Evolutionary conservation across 306 rosid species (phyloP).

Genomic region (Phaseolus lunatus): DNA sequence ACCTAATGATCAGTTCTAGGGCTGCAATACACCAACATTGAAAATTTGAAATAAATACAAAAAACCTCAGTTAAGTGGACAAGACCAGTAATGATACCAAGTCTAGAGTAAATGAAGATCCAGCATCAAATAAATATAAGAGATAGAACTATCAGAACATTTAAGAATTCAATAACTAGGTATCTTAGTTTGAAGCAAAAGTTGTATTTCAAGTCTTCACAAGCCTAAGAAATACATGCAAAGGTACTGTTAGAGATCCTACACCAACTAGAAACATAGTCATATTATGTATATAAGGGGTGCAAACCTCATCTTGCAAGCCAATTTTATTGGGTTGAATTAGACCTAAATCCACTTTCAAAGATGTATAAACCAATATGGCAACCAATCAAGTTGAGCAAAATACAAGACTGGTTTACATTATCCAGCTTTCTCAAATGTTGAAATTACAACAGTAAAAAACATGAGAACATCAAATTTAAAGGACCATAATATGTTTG

Average conservation of each 20-base stretch:
- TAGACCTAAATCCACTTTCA: too few relatives aligned
- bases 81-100: slow-evolving; percentile 4
- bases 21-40: slow-evolving; percentile 56
- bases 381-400: background rate
- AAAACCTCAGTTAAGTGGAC: slow-evolving; percentile 15
- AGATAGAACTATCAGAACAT: background rate
- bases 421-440: background rate
- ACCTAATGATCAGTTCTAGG: slow-evolving; percentile 41
- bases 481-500: background rate
- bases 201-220: background rate
- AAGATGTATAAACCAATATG: background rate
- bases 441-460: background rate
- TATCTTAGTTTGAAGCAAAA: background rate
- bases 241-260: too few relatives aligned
- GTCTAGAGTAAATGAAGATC: slow-evolving; percentile 20
- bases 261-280: too few relatives aligned
- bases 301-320: too few relatives aligned
- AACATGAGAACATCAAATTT: slow-evolving; percentile 6
- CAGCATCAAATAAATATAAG: background rate
- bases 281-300: too few relatives aligned
- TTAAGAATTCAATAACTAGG: background rate
- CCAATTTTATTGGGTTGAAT: too few relatives aligned
- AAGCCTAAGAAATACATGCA: background rate
- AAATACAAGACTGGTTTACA: background rate
- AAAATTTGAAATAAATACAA: slow-evolving; percentile 15